A percentile compares a stretch with the other conserved stretches of the same genome.
Conservation (phyloP, 1,284 basidiomycete species). For the Athelia psychrophila region DNA sequence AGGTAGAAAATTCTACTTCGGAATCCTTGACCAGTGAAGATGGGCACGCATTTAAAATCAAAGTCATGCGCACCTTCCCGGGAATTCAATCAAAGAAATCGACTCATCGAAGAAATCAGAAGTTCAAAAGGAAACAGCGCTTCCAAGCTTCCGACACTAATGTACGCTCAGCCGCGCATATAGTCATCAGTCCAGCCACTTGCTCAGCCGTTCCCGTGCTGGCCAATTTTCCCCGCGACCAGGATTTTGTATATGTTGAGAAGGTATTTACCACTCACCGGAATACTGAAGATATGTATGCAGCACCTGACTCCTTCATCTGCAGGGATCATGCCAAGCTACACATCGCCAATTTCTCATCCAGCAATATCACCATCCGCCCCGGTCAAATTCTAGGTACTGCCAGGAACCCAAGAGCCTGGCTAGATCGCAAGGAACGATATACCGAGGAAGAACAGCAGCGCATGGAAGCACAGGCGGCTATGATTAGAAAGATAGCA, state of each 20-base stretch:
- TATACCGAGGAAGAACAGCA: background rate
- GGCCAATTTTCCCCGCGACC: background rate
- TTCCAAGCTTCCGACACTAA: background rate
- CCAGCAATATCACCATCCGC: conserved; percentile 10
- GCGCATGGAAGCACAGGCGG: background rate
- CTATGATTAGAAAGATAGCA: background rate
- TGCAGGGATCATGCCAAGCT: conserved; percentile 9
- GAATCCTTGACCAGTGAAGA: conserved; percentile 2
- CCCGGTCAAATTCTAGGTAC: conserved; percentile 15
- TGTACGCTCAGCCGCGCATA: background rate
- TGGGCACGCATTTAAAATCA: conserved; percentile 13
- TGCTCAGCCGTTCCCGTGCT: background rate
- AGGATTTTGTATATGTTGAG: background rate
- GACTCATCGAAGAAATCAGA: background rate
- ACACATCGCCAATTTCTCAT: conserved; percentile 19
- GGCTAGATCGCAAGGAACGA: conserved; percentile 10
- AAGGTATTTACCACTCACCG: background rate
- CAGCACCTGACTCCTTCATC: conserved; percentile 15
- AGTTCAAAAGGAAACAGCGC: background rate
- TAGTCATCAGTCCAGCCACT: background rate
- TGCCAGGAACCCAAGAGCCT: conserved; percentile 10
- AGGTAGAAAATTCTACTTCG: conserved; percentile 7
- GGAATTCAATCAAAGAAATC: background rate
- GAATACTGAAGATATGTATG: conserved; percentile 13
- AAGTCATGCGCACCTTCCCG: background rate